A percentile compares a stretch with the other conserved stretches of the same genome.
Conservation (phyloP, 495 filamentous ascomycete species). For the Xanthoparmelia taractica region DNA sequence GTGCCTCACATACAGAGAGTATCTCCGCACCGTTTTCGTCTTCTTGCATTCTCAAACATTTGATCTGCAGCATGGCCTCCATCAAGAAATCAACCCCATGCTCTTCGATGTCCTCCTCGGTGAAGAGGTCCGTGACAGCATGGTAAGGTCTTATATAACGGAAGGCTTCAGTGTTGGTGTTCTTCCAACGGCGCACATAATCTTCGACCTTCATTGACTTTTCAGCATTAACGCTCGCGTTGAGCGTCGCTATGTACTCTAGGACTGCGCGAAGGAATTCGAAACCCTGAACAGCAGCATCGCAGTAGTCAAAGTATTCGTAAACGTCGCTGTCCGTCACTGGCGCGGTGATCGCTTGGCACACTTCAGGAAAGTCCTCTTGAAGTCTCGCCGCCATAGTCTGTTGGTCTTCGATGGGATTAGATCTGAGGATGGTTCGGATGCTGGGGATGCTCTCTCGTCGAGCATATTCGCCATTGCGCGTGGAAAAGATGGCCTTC, state of each 20-base stretch:
- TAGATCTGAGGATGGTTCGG: constrained; percentile 25
- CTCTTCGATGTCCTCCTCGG: constrained; percentile 20
- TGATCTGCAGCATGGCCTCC: constrained; percentile 17
- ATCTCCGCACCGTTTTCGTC: neutral
- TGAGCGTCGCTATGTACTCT: constrained; percentile 16
- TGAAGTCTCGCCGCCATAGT: constrained; percentile 24
- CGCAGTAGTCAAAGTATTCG: constrained; percentile 45
- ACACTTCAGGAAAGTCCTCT: constrained; percentile 29
- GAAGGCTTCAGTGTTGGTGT: constrained; percentile 11
- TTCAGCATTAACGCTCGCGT: constrained; percentile 11
- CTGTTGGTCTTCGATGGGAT: constrained; percentile 29
- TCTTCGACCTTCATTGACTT: constrained; percentile 3
- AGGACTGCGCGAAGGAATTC: constrained; percentile 36
- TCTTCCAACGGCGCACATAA: constrained; percentile 1
- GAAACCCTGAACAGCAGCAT: constrained; percentile 40
- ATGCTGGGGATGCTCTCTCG: constrained; percentile 25
- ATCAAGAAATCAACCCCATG: constrained; percentile 23
- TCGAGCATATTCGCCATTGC: constrained; percentile 15
- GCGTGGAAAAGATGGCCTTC: constrained; percentile 31
- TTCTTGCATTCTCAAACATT: neutral
- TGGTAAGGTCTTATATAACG: constrained; percentile 6
- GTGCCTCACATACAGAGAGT: neutral
- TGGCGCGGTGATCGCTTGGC: constrained; percentile 29
- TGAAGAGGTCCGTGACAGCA: constrained; percentile 22
- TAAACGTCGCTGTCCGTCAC: constrained; percentile 32